Evolutionary conservation across 73 alveolate species (phyloP).

Genomic region (Halteria grandinella): DNA sequence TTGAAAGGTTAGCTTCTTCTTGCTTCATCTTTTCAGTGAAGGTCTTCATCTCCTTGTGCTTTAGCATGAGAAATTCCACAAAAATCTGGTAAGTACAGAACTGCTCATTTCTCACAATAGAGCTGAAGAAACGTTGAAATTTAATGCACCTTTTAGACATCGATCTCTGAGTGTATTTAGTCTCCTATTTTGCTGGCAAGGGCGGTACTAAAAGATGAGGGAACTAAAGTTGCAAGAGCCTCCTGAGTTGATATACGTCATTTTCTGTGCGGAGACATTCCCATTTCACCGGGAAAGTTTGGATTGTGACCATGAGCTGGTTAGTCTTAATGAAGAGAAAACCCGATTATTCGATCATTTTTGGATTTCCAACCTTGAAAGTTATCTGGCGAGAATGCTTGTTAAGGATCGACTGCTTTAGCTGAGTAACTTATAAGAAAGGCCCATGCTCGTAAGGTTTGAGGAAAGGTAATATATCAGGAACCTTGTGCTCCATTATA

Average conservation of each 20-base stretch:
- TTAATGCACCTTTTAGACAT: neutral
- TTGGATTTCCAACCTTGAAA: neutral
- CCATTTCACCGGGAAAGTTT: slow-evolving; percentile 43
- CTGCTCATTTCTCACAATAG: slow-evolving; percentile 24
- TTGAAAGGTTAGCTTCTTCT: neutral
- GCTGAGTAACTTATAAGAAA: slow-evolving; percentile 11
- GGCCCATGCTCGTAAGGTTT: slow-evolving; percentile 31
- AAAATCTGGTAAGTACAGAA: slow-evolving; percentile 22
- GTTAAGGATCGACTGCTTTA: slow-evolving; percentile 6
- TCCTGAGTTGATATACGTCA: slow-evolving; percentile 13
- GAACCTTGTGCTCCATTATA: neutral
- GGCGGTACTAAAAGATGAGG: slow-evolving; percentile 40
- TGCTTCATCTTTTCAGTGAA: slow-evolving; percentile 26
- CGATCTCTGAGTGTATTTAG: slow-evolving; percentile 15
- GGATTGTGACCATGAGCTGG: neutral
- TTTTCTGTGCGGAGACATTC: neutral
- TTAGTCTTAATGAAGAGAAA: slow-evolving; percentile 22
- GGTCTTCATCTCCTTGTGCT: slow-evolving; percentile 31
- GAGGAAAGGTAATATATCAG: slow-evolving; percentile 16
- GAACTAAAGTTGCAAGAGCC: neutral
- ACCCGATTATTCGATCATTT: neutral
- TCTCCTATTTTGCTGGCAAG: slow-evolving; percentile 15
- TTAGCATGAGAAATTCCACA: slow-evolving; percentile 40
- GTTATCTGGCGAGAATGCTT: neutral
- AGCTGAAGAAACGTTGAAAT: slow-evolving; percentile 7